phyloP scores from a whole-genome alignment of 106 monocot genomes.

The Posidonia australis region DNA sequence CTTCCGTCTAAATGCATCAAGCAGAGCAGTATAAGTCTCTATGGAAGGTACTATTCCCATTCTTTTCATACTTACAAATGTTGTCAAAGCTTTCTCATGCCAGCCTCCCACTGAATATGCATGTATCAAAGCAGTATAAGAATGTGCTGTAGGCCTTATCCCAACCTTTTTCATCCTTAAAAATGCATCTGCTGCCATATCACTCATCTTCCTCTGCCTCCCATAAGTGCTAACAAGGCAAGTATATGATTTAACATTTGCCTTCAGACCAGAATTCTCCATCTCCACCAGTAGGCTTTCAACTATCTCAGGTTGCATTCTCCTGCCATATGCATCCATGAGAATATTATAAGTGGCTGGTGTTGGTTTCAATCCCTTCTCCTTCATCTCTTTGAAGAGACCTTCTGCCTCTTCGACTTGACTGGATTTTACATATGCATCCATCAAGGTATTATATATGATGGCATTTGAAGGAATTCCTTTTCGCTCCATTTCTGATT shows the following conservation, averaged over 20 bases:
- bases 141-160: slow-evolving; percentile 76
- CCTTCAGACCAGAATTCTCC: slow-evolving; percentile 42
- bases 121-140: slow-evolving; percentile 85
- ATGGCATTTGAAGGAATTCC: slow-evolving; percentile 73
- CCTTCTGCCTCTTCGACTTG: slow-evolving; percentile 91
- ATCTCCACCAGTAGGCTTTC: slow-evolving; percentile 70
- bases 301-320: slow-evolving; percentile 71
- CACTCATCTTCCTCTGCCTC: slow-evolving; percentile 69
- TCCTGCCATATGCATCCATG: slow-evolving; percentile 87
- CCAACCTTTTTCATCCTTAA: slow-evolving; percentile 76
- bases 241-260: slow-evolving; percentile 83
- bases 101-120: slow-evolving; percentile 79
- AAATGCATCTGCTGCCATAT: slow-evolving; percentile 79
- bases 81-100: slow-evolving; percentile 70
- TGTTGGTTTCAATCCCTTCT: slow-evolving; percentile 64
- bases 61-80: slow-evolving; percentile 67
- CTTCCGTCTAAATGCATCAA: slow-evolving; percentile 67
- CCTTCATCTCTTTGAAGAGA: slow-evolving; percentile 77
- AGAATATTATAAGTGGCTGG: slow-evolving; percentile 71
- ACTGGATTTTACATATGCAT: slow-evolving; percentile 71
- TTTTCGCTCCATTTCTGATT: slow-evolving; percentile 86
- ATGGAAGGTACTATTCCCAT: slow-evolving; percentile 60
- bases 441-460: slow-evolving; percentile 89
- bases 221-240: slow-evolving; percentile 86
- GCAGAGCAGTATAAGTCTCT: slow-evolving; percentile 78